phyloP scores from a whole-genome alignment of 495 filamentous ascomycete genomes.

The Podospora pseudopauciseta region DNA sequence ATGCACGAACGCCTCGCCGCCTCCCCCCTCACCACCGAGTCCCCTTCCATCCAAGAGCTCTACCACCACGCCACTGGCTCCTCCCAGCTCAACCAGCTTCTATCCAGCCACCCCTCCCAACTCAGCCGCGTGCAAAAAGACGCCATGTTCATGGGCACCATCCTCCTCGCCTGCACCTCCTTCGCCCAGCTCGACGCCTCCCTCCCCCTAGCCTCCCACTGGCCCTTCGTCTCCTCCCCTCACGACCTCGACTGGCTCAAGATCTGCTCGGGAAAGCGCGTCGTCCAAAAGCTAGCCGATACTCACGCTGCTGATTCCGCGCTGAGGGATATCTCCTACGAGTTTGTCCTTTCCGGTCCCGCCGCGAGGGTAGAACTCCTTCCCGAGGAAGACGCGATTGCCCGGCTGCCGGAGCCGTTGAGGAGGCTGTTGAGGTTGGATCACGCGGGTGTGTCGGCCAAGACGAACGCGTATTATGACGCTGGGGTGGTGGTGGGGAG shows the following conservation, averaged over 20 bases:
- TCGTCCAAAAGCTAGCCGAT: slow-evolving; percentile 23
- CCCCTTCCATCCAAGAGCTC: slow-evolving; percentile 8
- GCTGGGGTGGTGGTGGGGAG: slow-evolving; percentile 10
- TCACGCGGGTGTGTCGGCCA: neutral
- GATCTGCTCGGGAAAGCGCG: slow-evolving; percentile 30
- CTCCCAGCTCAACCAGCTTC: slow-evolving; percentile 34
- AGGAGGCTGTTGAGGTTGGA: slow-evolving; percentile 11
- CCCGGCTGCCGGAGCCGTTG: slow-evolving; percentile 10
- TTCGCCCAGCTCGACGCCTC: slow-evolving; percentile 34
- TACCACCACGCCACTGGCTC: slow-evolving; percentile 39
- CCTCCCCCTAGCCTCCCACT: slow-evolving; percentile 25
- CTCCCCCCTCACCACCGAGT: slow-evolving; percentile 9
- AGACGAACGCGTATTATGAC: slow-evolving; percentile 17
- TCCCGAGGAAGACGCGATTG: slow-evolving; percentile 2
- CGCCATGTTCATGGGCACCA: slow-evolving; percentile 38
- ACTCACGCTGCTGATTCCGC: slow-evolving; percentile 14
- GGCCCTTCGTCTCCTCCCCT: slow-evolving; percentile 36
- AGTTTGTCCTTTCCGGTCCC: neutral
- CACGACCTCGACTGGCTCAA: slow-evolving; percentile 36
- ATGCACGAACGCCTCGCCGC: slow-evolving; percentile 35
- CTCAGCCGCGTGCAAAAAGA: slow-evolving; percentile 31
- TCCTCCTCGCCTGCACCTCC: slow-evolving; percentile 33
- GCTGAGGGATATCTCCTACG: slow-evolving; percentile 1
- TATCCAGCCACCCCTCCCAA: slow-evolving; percentile 25
- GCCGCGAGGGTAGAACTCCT: neutral